A percentile compares a stretch with the other conserved stretches of the same genome.
phyloP scores from a whole-genome alignment of 164 flowering plant genomes.

The Cinnamomum chago region DNA sequence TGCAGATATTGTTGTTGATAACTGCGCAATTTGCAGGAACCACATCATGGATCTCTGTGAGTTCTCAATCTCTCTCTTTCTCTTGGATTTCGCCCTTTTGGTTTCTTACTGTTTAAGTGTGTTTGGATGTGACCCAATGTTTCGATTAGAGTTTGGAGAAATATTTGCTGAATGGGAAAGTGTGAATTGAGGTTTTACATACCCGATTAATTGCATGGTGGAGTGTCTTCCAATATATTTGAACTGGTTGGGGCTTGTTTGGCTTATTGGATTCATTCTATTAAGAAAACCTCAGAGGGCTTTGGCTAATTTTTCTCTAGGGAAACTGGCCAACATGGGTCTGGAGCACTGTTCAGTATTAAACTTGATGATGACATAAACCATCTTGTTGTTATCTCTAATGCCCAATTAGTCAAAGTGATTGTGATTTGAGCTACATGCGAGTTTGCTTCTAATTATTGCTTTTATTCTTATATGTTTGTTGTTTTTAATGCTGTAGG shows the following conservation, averaged over 20 bases:
- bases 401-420: neutral
- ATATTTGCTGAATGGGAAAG: no score
- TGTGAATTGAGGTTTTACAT: no score
- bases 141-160: no score
- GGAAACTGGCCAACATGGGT: no score
- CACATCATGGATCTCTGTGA: constrained; percentile 94
- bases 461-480: neutral
- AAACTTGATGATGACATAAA: no score
- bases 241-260: neutral
- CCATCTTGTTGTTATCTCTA: no score
- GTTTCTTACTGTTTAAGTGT: neutral
- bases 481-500: constrained; percentile 30
- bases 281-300: no score
- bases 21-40: constrained; percentile 82
- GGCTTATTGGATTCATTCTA: no score
- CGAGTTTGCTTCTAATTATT: neutral
- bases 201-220: no score
- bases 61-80: constrained; percentile 13
- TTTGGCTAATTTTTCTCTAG: no score
- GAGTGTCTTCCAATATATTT: neutral
- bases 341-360: no score
- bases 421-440: neutral
- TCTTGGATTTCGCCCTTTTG: neutral
- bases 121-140: neutral
- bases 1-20: constrained; percentile 76